A percentile compares a stretch with the other conserved stretches of the same genome.
Evolutionary conservation across 352 stramenopile genomes (phyloP).

Genomic region (Phytophthora megakarya): DNA sequence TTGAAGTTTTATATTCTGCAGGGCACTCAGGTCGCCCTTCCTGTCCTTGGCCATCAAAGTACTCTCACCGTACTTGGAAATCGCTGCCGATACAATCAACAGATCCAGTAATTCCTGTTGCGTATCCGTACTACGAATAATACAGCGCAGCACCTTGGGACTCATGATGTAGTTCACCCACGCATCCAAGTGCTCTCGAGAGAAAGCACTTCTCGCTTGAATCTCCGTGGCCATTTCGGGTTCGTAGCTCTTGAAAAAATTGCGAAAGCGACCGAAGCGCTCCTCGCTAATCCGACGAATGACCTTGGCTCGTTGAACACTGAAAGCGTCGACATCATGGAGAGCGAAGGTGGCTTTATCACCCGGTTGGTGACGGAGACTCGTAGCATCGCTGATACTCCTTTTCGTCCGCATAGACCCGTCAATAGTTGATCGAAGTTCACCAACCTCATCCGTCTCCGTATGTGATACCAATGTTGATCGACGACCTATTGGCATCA

Average conservation of each 20-base stretch:
- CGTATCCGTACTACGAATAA: slow-evolving; percentile 17
- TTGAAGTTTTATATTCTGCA: slow-evolving; percentile 40
- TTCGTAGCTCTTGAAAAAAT: slow-evolving; percentile 49
- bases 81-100: slow-evolving; percentile 40
- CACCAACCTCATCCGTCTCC: slow-evolving; percentile 12
- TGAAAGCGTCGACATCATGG: slow-evolving; percentile 35
- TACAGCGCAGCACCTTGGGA: slow-evolving; percentile 33
- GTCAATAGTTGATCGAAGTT: slow-evolving; percentile 25
- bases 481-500: slow-evolving; percentile 33
- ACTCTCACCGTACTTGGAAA: slow-evolving; percentile 47
- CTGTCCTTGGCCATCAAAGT: slow-evolving; percentile 39
- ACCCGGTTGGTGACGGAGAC: neutral
- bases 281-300: slow-evolving; percentile 31
- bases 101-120: slow-evolving; percentile 40
- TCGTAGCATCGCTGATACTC: slow-evolving; percentile 29
- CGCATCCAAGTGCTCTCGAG: slow-evolving; percentile 32
- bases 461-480: slow-evolving; percentile 25
- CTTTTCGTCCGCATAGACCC: slow-evolving; percentile 26
- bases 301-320: slow-evolving; percentile 31
- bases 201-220: slow-evolving; percentile 27
- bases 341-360: slow-evolving; percentile 25
- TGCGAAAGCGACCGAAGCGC: slow-evolving; percentile 39
- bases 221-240: slow-evolving; percentile 40
- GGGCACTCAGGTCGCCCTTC: slow-evolving; percentile 31
- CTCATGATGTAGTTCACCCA: slow-evolving; percentile 49